Base-by-base conservation (phyloP, 441 rosid genomes). In the Hypseocharis bilobata region DNA sequence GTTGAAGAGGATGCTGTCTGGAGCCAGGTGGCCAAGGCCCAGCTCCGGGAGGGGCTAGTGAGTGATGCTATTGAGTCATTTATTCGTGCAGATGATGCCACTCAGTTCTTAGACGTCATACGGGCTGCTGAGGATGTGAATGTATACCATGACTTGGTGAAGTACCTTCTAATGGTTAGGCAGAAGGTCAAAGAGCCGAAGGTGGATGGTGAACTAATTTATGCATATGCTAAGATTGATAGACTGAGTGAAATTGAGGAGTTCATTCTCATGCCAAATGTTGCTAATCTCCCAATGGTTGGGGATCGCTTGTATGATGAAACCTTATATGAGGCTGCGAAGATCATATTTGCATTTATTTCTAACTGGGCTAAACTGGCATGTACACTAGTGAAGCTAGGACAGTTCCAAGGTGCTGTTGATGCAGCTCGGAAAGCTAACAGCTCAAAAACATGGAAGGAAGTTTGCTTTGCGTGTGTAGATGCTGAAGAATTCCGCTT, bases 311-410 rank as follows among this genome's bases (percentile, higher is more conserved):
- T 94, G 77, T 94, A 79, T 78, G 96, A 89, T 30, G 96, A 89
- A 75, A 82, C 83, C 44, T 78, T 94, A 10, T 94, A 89, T 6
- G 99, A 94, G 81, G 96, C 99, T 69, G 99, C 99, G 45, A 94
- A 91, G 70, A 94, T 91, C 65, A 89, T 94, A 28, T 94, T 82
- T 78, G 88, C 96, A 20, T 94, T 94, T 78, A 88, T 86, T 75
- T 91, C 99, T 14, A 94, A 94, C 82, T 94, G 99, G 99, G 98
- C 92, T 75, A 94, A 94, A 83, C 76, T 94, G 84, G 98, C 99
- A 22, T 77, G 83, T 72, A 91, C 99, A 3, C 91, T 94, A 66
- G 98, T 94, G 71, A 89, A 85, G 84, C 84, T 94, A 67, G 78
- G 44, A 61, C 99, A 94, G 74, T 94, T 88, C 81, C 99, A 94